Conservation (phyloP, 129 eudicot genomes). For the Chrysanthemum makinoi region DNA sequence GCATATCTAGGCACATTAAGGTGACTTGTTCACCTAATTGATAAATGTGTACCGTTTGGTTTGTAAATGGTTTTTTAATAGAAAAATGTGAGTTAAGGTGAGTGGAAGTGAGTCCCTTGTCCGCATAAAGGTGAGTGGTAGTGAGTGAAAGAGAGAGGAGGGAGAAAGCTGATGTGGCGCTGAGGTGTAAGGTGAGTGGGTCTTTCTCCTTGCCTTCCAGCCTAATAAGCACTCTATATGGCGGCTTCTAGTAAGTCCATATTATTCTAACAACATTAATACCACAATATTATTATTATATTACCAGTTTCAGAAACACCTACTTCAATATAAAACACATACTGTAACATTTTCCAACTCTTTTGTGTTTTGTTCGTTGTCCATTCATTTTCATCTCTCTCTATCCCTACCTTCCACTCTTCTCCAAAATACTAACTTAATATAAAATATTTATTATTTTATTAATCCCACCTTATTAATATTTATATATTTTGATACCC, state of each 20-base stretch:
- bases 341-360: not conserved
- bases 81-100: no score
- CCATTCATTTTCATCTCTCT: conserved; percentile 43
- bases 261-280: not conserved
- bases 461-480: not conserved
- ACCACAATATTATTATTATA: not conserved
- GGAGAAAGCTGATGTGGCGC: no score
- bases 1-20: no score
- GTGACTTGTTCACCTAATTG: no score
- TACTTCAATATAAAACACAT: conserved; percentile 11
- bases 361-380: conserved; percentile 41
- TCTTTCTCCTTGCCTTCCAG: no score
- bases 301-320: not conserved
- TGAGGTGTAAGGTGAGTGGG: no score
- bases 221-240: not conserved
- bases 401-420: conserved; percentile 39
- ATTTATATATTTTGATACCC: no score
- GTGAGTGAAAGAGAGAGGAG: no score
- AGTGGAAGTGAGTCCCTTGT: no score
- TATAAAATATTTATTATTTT: not conserved
- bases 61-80: no score
- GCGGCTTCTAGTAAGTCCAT: not conserved
- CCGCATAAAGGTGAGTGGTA: no score
- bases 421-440: conserved; percentile 26
- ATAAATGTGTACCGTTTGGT: no score